These are phyloP conservation scores for Solanum tarapatanum DNA, from an alignment of 257 asterid species.

Conservation along the genomic window DNA sequence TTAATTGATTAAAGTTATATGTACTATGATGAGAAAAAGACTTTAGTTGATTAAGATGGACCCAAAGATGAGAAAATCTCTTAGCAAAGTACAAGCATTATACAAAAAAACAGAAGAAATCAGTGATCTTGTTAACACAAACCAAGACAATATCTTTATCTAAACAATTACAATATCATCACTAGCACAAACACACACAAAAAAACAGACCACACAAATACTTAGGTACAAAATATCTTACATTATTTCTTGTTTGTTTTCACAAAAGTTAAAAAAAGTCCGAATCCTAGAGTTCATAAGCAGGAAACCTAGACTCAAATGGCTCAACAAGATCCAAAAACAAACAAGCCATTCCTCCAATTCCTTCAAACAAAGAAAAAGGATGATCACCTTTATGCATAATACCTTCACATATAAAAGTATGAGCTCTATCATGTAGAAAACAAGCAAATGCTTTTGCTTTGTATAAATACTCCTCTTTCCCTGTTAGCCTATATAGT, in stretches of 20 bases:
- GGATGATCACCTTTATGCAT: slow-evolving; percentile 83
- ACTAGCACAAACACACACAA: background rate
- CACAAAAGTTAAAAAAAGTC: background rate
- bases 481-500: slow-evolving; percentile 48
- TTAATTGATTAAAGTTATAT: too few relatives aligned
- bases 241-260: background rate
- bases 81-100: background rate
- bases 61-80: background rate
- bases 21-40: background rate
- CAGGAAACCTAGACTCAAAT: slow-evolving; percentile 55
- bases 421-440: slow-evolving; percentile 49
- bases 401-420: slow-evolving; percentile 41
- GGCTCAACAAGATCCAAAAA: slow-evolving; percentile 62
- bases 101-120: background rate
- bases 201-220: background rate
- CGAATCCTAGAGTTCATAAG: slow-evolving; percentile 48
- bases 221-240: background rate
- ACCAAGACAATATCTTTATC: background rate
- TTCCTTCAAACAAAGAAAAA: slow-evolving; percentile 64
- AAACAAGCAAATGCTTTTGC: slow-evolving; percentile 72
- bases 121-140: background rate
- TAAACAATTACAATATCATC: background rate
- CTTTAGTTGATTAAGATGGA: background rate
- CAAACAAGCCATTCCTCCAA: slow-evolving; percentile 61
- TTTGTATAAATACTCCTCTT: slow-evolving; percentile 48